Evolutionary conservation across 257 asterid genomes (phyloP).

Genomic region (Plantago ovata): DNA sequence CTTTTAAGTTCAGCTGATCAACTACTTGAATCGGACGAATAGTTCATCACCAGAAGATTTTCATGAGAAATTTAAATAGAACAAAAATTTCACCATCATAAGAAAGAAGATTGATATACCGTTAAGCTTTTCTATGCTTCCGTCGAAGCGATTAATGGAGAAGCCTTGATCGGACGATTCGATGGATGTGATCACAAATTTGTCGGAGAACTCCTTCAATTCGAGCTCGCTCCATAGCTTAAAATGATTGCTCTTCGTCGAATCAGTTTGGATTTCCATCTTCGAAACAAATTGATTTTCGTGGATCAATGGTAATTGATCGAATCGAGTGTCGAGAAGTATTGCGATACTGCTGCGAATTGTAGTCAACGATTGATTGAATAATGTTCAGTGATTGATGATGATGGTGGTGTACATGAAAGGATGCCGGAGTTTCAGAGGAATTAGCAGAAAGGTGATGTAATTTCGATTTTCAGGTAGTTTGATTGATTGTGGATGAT

Average conservation of each 20-base stretch:
- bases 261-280: slow-evolving; percentile 40
- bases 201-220: slow-evolving; percentile 58
- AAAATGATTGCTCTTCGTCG: slow-evolving; percentile 30
- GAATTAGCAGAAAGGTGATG: no score
- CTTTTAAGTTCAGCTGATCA: not conserved
- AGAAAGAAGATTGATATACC: slow-evolving; percentile 26
- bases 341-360: no score
- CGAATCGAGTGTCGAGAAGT: no score
- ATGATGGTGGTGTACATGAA: no score
- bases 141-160: slow-evolving; percentile 65
- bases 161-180: slow-evolving; percentile 78
- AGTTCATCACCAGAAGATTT: not conserved
- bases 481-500: no score
- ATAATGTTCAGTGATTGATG: no score
- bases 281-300: slow-evolving; percentile 33
- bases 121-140: slow-evolving; percentile 49
- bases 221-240: slow-evolving; percentile 74
- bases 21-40: no score
- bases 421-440: no score
- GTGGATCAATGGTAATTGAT: no score
- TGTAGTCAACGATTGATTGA: no score
- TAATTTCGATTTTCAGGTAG: no score
- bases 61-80: not conserved
- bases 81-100: not conserved
- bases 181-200: slow-evolving; percentile 53